A percentile compares a stretch with the other conserved stretches of the same genome.
Evolutionary conservation across 768 basidiomycete species (phyloP).

Genomic region (Postia placenta): DNA sequence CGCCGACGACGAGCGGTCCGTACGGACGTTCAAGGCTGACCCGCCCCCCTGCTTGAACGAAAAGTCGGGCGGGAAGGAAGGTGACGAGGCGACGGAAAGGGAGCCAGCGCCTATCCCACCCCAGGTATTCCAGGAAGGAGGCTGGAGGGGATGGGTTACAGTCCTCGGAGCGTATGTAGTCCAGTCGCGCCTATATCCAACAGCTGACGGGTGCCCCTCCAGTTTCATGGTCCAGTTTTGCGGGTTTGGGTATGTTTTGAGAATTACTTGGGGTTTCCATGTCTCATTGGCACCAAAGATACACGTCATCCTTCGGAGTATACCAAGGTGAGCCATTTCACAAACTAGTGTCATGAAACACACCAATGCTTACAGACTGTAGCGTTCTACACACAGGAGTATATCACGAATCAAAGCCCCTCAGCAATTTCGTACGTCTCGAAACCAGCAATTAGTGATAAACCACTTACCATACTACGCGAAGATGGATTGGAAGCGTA

Average conservation of each 20-base stretch:
- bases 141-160: constrained; percentile 15
- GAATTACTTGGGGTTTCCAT: no score
- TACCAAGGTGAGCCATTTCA: constrained; percentile 31
- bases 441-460: not conserved
- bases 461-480: not conserved
- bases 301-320: constrained; percentile 26
- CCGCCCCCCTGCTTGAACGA: no score
- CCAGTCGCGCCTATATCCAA: not conserved
- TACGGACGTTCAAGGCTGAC: no score
- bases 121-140: constrained; percentile 18
- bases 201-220: not conserved
- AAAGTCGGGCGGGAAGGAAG: not conserved
- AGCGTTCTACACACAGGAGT: constrained; percentile 24
- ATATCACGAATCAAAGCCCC: constrained; percentile 23
- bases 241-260: constrained; percentile 13
- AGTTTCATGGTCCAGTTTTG: constrained; percentile 21
- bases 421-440: constrained; percentile 17
- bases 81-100: not conserved
- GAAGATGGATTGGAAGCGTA: constrained; percentile 20
- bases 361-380: not conserved
- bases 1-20: no score
- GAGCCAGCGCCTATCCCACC: no score
- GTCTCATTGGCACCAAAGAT: constrained; percentile 12
- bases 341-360: no score
- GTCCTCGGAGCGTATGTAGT: constrained; percentile 14